Conservation (phyloP, 2,329 filamentous ascomycete genomes). For the Fusarium sterilihyphosum region DNA sequence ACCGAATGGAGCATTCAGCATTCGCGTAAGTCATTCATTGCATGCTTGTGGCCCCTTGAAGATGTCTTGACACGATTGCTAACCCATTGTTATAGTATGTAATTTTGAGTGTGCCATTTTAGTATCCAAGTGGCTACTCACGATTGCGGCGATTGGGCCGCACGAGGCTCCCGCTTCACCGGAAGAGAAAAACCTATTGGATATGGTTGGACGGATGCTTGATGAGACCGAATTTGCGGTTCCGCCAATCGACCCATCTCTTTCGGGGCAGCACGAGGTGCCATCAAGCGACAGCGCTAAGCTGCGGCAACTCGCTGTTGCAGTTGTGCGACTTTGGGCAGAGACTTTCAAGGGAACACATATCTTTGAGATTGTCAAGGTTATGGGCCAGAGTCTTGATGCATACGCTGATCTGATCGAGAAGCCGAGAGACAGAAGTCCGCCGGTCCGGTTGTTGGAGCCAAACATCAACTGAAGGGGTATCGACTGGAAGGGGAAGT, state of each 20-base stretch:
- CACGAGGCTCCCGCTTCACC: constrained; percentile 59
- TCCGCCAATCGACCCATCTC: constrained; percentile 63
- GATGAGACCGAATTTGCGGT: constrained; percentile 72
- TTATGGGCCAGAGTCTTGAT: constrained; percentile 67
- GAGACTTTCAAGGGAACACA: constrained; percentile 70
- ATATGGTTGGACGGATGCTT: constrained; percentile 66
- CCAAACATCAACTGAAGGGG: constrained; percentile 30
- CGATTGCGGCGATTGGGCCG: constrained; percentile 61
- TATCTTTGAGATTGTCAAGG: constrained; percentile 68
- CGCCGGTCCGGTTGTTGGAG: constrained; percentile 38
- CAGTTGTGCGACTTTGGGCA: constrained; percentile 69
- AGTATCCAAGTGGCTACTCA: constrained; percentile 69
- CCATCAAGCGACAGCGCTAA: constrained; percentile 60
- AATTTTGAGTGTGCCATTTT: constrained; percentile 71
- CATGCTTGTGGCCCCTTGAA: neutral
- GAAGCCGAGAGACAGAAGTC: constrained; percentile 61
- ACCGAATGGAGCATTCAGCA: constrained; percentile 72
- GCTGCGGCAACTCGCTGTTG: constrained; percentile 65
- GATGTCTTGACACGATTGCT: constrained; percentile 13
- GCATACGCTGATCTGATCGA: constrained; percentile 66
- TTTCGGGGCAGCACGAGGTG: constrained; percentile 57
- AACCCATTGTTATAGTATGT: constrained; percentile 54
- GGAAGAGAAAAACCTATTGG: constrained; percentile 65
- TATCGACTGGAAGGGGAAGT: neutral
- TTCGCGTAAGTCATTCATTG: constrained; percentile 58